Evolutionary conservation across 768 basidiomycete species (phyloP), one percentile per base, ranked within the genome.

Genomic region (Boletus rufocinnamomeus): DNA sequence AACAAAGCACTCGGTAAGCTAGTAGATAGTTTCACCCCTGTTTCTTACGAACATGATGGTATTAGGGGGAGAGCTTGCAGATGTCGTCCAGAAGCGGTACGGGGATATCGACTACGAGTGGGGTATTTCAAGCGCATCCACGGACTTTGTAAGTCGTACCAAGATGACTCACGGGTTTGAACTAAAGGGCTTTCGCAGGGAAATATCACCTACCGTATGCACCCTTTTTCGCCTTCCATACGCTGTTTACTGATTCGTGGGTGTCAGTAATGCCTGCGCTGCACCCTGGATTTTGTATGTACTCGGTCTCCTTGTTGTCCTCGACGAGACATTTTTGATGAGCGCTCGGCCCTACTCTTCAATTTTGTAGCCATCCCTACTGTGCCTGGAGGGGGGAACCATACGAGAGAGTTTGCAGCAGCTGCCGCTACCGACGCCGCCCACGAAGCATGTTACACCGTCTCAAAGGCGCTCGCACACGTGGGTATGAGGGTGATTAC

Each of bases 111-210:
- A 88, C 67, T 82, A 85, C 65, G 80, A 82, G 59, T 85, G 83
- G 79, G 86, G 89, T 45, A 88, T 88, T 63, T 73, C 76, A 6
- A 80, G 79, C 46, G 91, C 89, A 14, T 93, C 89, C 6, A 93
- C 91, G 3, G 91, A 93, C 69, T 93, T 93, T 62, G 91, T 91
- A 64, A 76, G 88, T 75, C 7, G 17, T 25, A 9, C 25, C 30
- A 38, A 40, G 50, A 25, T 10, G 32, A 37, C 43, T 11, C 9
- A 14, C 2, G 34, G 27, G 38, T 35, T 37, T 23, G 14, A 43
- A 23, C 52, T 52, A 13, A 21, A 23, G 6, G 37, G 21, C 23
- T 52, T 38, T 61, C 10, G 0, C 30, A 72, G 71, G 71, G 71
- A 27, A 90, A 91, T 67, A 77, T 93, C 27, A 86, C 85, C 6